Conservation (phyloP, 1,284 basidiomycete genomes). For the Ustilago curta region DNA sequence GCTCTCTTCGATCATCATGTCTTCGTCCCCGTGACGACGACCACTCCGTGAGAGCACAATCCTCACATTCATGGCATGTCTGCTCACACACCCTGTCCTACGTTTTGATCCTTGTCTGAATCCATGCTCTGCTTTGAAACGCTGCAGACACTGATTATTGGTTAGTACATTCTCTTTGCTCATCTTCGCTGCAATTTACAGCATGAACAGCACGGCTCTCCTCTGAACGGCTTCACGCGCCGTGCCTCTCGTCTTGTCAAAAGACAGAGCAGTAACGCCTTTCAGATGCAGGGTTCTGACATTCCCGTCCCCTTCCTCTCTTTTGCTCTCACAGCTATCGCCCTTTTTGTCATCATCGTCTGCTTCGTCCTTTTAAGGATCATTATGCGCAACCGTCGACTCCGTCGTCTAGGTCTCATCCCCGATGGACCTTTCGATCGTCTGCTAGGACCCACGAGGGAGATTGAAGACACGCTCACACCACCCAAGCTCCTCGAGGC, state of each 20-base stretch:
- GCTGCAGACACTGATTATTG: constrained; percentile 59
- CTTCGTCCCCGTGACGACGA: no score
- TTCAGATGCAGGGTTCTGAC: constrained; percentile 30
- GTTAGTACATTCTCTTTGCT: constrained; percentile 47
- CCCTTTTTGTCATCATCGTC: constrained; percentile 64
- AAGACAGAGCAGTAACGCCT: constrained; percentile 25
- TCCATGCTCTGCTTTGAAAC: not conserved
- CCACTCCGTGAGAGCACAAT: no score
- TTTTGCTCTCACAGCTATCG: constrained; percentile 60
- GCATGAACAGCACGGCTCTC: not conserved
- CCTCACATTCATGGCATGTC: not conserved
- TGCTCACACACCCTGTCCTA: not conserved
- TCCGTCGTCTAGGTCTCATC: constrained; percentile 56
- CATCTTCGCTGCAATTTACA: constrained; percentile 15
- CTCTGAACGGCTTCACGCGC: not conserved
- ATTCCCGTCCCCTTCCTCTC: constrained; percentile 54
- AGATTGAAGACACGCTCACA: constrained; percentile 56
- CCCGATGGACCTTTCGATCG: constrained; percentile 55
- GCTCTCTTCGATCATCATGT: not conserved
- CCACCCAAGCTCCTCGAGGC: constrained; percentile 63
- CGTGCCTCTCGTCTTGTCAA: constrained; percentile 14
- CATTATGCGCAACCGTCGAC: constrained; percentile 60
- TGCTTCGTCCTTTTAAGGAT: constrained; percentile 64
- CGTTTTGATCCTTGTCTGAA: not conserved
- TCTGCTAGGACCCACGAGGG: constrained; percentile 45